Percentiles rank a stretch among this genome's conserved stretches.
Conservation (phyloP, 371 early-diverging fungal species). For the Mucor piriformis region DNA sequence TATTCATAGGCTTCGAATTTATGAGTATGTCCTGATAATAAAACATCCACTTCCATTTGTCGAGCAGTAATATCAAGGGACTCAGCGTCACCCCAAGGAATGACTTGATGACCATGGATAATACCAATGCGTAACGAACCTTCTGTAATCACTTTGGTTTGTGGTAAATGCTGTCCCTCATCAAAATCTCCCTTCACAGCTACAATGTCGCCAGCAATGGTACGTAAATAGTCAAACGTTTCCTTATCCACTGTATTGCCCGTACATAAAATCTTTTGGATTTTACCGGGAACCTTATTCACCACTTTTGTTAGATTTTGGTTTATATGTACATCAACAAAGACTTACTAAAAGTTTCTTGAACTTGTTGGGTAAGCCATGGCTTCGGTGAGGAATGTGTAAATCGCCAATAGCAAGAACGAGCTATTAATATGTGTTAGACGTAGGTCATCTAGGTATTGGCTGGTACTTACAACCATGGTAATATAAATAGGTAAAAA, state of each 20-base stretch:
- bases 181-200: conserved; percentile 89
- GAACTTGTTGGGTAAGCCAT: conserved; percentile 88
- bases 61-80: conserved; percentile 80
- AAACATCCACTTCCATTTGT: conserved; percentile 90
- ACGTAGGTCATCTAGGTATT: neutral
- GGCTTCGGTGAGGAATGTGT: conserved; percentile 90
- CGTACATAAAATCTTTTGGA: conserved; percentile 92
- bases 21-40: conserved; percentile 89
- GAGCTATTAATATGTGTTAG: conserved; percentile 43
- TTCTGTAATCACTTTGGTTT: conserved; percentile 72
- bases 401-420: conserved; percentile 93
- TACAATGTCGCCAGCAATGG: conserved; percentile 79
- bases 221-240: conserved; percentile 83
- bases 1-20: conserved; percentile 88
- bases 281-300: conserved; percentile 86
- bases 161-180: conserved; percentile 61
- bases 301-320: neutral
- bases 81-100: conserved; percentile 88
- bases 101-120: conserved; percentile 87
- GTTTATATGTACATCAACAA: too few species aligned
- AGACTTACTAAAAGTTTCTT: conserved; percentile 77
- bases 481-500: neutral
- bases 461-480: conserved; percentile 2
- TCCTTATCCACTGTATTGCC: conserved; percentile 87
- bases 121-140: conserved; percentile 83